Conservation (phyloP, 2,329 filamentous ascomycete genomes). For the Aureobasidium sp. region DNA sequence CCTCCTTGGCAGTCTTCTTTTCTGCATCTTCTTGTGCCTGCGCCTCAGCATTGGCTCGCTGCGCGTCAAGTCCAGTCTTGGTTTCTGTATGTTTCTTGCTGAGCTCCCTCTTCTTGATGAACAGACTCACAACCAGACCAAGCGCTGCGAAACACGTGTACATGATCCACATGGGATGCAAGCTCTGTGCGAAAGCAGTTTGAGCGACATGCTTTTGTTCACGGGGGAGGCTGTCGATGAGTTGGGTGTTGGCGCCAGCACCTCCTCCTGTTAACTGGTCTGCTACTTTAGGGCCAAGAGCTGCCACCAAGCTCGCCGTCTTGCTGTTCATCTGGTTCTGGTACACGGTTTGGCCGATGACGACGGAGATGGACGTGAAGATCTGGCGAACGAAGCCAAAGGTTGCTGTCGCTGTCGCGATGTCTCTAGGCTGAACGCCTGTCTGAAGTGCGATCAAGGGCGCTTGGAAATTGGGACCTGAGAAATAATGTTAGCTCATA, state of each 20-base stretch:
- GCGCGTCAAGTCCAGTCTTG: conserved; percentile 38
- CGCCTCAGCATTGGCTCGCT: conserved; percentile 29
- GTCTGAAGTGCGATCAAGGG: conserved; percentile 58
- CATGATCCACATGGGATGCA: conserved; percentile 43
- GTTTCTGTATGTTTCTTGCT: conserved; percentile 38
- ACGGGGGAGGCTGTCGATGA: conserved; percentile 45
- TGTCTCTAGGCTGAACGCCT: conserved; percentile 49
- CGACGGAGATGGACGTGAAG: conserved; percentile 56
- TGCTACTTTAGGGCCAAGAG: conserved; percentile 45
- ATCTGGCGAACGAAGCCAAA: conserved; percentile 59
- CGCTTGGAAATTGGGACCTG: conserved; percentile 54
- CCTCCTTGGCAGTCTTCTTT: conserved; percentile 10
- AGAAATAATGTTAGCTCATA: not conserved
- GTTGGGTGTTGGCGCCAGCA: conserved; percentile 51
- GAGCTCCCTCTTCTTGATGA: conserved; percentile 34
- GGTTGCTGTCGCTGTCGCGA: conserved; percentile 55
- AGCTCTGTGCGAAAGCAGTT: conserved; percentile 33
- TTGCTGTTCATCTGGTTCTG: conserved; percentile 61
- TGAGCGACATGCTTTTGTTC: conserved; percentile 35
- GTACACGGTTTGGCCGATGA: conserved; percentile 65
- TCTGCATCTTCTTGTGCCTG: conserved; percentile 20
- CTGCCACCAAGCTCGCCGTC: conserved; percentile 36
- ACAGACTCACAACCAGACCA: conserved; percentile 30
- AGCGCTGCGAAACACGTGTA: conserved; percentile 33
- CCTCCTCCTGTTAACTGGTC: conserved; percentile 47